Conservation (phyloP, 2,329 filamentous ascomycete genomes). For the Sclerotinia nivalis region DNA sequence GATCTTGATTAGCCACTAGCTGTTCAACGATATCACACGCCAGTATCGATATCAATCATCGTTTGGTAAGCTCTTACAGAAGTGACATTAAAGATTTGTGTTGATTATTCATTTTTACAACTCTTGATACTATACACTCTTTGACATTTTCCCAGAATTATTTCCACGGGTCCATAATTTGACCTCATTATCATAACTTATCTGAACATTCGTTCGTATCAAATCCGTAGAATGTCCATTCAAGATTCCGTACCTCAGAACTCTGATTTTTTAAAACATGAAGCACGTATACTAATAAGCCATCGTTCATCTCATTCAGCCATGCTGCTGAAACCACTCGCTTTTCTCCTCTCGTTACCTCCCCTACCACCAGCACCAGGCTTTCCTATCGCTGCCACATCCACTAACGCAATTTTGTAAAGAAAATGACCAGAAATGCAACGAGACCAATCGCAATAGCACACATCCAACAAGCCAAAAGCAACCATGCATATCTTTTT, state of each 20-base stretch:
- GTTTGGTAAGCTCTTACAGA: no score
- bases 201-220: background rate
- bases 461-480: conserved; percentile 30
- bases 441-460: conserved; percentile 29
- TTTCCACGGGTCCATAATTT: background rate
- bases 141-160: conserved; percentile 2
- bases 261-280: background rate
- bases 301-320: background rate
- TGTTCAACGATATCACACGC: no score
- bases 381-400: background rate
- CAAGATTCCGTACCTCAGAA: background rate
- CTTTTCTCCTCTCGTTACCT: background rate
- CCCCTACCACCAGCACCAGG: background rate
- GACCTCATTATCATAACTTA: background rate
- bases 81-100: background rate
- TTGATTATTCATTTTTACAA: background rate
- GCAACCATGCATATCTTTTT: conserved; percentile 32
- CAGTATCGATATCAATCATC: no score
- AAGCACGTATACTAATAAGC: background rate
- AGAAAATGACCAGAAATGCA: conserved; percentile 29
- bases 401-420: background rate
- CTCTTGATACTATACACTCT: conserved; percentile 1
- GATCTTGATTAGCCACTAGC: no score
- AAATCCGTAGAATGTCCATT: background rate
- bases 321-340: no score